Evolutionary conservation across 805 yeast species (phyloP).

Genomic region (Scheffersomyces spartinae): DNA sequence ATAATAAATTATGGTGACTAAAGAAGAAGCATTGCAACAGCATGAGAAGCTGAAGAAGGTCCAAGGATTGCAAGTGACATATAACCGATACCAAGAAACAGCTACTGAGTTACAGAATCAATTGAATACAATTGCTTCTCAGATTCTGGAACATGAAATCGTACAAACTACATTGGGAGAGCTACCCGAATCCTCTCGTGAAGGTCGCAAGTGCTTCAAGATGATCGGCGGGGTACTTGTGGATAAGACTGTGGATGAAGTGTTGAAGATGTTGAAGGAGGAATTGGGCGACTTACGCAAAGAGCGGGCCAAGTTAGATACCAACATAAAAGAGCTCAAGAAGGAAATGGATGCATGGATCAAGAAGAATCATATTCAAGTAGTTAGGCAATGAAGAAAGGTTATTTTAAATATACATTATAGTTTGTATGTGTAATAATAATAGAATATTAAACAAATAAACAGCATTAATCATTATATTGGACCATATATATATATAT

Average conservation of each 20-base stretch:
- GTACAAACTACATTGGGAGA: conserved; percentile 29
- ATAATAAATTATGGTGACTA: too few species aligned
- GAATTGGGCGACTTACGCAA: too few species aligned
- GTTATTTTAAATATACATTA: neutral
- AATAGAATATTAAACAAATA: neutral
- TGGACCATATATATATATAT: conserved; percentile 1
- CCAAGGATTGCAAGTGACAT: conserved; percentile 28
- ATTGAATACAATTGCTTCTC: conserved; percentile 20
- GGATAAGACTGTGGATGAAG: conserved; percentile 73
- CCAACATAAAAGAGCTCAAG: conserved; percentile 13
- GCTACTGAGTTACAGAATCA: conserved; percentile 28
- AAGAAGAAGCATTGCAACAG: too few species aligned
- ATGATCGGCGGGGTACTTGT: conserved; percentile 92
- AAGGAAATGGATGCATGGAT: conserved; percentile 29
- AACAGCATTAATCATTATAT: neutral
- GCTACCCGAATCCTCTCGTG: conserved; percentile 21
- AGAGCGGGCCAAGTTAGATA: conserved; percentile 14
- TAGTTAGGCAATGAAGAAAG: conserved; percentile 15
- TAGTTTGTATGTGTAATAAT: neutral
- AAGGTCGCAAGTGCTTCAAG: conserved; percentile 69
- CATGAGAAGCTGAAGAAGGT: too few species aligned
- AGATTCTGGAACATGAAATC: conserved; percentile 26
- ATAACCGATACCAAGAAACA: conserved; percentile 27
- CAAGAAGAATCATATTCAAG: conserved; percentile 29
- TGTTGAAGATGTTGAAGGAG: conserved; percentile 46